These are phyloP conservation scores for Alternaria consortialis DNA, from an alignment of 2,329 filamentous ascomycete genomes.

Conservation along the genomic window DNA sequence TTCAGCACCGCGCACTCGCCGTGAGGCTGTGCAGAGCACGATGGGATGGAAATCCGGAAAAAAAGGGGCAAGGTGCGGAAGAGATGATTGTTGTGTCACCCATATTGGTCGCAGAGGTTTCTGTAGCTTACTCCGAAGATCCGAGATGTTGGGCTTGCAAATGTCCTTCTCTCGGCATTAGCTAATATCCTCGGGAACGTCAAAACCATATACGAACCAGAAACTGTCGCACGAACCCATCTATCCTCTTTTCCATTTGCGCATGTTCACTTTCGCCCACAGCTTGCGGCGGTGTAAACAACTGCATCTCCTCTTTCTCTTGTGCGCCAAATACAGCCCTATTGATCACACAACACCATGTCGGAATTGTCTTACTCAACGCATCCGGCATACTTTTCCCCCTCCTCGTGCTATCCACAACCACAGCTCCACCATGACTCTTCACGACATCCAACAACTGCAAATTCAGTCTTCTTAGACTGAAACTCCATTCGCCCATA, in stretches of 20 bases:
- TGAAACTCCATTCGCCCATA: slow-evolving; percentile 89
- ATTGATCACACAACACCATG: slow-evolving; percentile 93
- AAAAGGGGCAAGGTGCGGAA: slow-evolving; percentile 57
- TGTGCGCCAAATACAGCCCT: slow-evolving; percentile 74
- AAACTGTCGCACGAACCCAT: slow-evolving; percentile 62
- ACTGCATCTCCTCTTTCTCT: slow-evolving; percentile 39
- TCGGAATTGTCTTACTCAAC: slow-evolving; percentile 89
- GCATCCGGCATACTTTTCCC: slow-evolving; percentile 98
- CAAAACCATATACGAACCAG: slow-evolving; percentile 44
- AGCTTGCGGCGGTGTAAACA: slow-evolving; percentile 76
- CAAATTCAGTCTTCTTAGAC: slow-evolving; percentile 82
- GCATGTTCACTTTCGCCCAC: slow-evolving; percentile 79
- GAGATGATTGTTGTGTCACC: slow-evolving; percentile 73
- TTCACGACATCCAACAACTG: slow-evolving; percentile 77
- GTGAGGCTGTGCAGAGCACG: slow-evolving; percentile 86
- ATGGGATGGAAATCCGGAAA: slow-evolving; percentile 73
- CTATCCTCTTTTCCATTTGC: slow-evolving; percentile 75
- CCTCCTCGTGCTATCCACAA: slow-evolving; percentile 91
- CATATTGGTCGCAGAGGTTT: slow-evolving; percentile 82
- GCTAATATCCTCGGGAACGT: background rate
- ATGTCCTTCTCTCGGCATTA: slow-evolving; percentile 58
- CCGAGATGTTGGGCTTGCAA: slow-evolving; percentile 63
- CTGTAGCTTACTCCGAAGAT: slow-evolving; percentile 64
- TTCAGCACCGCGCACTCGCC: slow-evolving; percentile 73
- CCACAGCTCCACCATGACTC: slow-evolving; percentile 75